A percentile compares a stretch with the other conserved stretches of the same genome.
phyloP scores from a whole-genome alignment of 106 monocot genomes.

The Cymbidium sinense region DNA sequence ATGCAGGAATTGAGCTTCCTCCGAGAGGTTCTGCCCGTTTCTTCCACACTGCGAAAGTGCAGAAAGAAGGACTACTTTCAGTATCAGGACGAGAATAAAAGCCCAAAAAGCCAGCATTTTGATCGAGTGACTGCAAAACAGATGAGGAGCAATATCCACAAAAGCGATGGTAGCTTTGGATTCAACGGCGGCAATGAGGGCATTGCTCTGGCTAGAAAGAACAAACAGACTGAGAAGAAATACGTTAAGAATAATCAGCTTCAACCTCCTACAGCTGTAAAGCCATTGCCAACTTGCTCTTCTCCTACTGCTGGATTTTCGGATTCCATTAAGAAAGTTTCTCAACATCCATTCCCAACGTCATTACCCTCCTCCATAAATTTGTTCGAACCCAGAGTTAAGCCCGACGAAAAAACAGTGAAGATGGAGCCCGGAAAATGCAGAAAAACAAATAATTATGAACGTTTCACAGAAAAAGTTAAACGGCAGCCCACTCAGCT shows the following conservation, averaged over 20 bases:
- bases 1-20: no score
- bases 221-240: neutral
- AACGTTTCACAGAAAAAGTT: slow-evolving; percentile 39
- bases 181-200: no score
- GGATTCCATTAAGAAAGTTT: neutral
- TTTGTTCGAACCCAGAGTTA: neutral
- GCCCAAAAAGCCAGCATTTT: slow-evolving; percentile 17
- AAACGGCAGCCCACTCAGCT: slow-evolving; percentile 16
- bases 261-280: neutral
- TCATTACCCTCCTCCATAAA: neutral
- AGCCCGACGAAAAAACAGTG: neutral
- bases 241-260: neutral
- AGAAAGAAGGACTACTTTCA: no score
- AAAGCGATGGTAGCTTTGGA: slow-evolving; percentile 9
- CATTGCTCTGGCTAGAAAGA: slow-evolving; percentile 10
- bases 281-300: neutral
- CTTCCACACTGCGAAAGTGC: no score
- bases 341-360: neutral
- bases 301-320: neutral
- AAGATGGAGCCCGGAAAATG: slow-evolving; percentile 18
- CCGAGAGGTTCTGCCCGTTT: no score
- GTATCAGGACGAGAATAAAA: slow-evolving; percentile 21
- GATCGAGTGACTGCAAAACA: slow-evolving; percentile 32
- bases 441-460: slow-evolving; percentile 19
- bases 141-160: slow-evolving; percentile 26